Conservation (phyloP, 257 asterid species). For the Solanum megistacrolobum region DNA sequence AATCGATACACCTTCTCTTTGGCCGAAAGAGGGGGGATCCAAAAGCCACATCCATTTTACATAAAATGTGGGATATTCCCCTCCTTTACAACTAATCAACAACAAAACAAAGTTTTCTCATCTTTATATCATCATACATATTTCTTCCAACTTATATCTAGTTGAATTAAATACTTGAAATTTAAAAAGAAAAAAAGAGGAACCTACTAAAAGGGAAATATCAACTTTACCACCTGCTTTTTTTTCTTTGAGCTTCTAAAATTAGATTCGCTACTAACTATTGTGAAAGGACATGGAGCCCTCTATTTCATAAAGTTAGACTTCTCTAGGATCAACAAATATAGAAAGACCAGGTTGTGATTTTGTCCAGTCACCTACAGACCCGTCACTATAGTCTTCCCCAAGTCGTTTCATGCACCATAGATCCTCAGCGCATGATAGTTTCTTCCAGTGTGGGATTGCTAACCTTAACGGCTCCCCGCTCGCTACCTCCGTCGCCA, state of each 20-base stretch:
- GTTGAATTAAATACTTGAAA: not conserved
- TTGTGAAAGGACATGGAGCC: not conserved
- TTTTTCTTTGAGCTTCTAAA: not conserved
- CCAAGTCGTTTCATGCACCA: slow-evolving; percentile 86
- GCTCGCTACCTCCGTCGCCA: slow-evolving; percentile 77
- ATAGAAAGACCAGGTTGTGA: slow-evolving; percentile 62
- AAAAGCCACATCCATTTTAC: slow-evolving; percentile 39
- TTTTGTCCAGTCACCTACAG: slow-evolving; percentile 85
- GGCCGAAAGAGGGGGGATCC: slow-evolving; percentile 15
- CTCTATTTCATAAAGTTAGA: slow-evolving; percentile 13
- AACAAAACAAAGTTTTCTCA: slow-evolving; percentile 21
- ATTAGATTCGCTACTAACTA: not conserved
- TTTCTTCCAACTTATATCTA: not conserved
- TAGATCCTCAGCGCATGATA: slow-evolving; percentile 78
- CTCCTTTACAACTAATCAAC: slow-evolving; percentile 24
- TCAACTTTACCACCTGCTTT: not conserved
- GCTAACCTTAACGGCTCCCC: slow-evolving; percentile 58
- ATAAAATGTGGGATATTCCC: slow-evolving; percentile 28
- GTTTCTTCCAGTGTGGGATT: slow-evolving; percentile 72
- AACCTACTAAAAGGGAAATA: not conserved
- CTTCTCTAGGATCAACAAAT: slow-evolving; percentile 94
- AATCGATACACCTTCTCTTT: not conserved
- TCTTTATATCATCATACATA: not conserved
- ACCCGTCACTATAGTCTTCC: slow-evolving; percentile 66
- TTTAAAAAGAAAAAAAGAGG: not conserved